phyloP scores from a whole-genome alignment of 495 filamentous ascomycete genomes.

The Lasiosphaeria miniovina region DNA sequence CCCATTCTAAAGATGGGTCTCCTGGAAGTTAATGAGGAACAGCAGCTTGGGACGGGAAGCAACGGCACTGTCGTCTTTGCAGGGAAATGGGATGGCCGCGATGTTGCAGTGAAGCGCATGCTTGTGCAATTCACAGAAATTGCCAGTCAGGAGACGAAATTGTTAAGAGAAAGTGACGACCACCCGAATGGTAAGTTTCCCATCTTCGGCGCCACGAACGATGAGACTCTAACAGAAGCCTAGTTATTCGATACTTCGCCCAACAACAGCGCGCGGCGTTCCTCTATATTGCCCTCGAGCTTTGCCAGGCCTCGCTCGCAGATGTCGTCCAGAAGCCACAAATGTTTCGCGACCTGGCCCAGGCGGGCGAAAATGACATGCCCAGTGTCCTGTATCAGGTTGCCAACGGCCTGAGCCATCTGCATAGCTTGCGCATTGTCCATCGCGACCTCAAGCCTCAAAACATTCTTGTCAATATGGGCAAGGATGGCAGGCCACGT shows the following conservation, averaged over 20 bases:
- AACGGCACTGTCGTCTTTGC: constrained; percentile 84
- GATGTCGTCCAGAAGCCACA: constrained; percentile 74
- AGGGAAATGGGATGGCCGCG: constrained; percentile 83
- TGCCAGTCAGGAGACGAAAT: constrained; percentile 85
- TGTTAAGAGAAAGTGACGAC: constrained; percentile 89
- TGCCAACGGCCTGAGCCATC: constrained; percentile 77
- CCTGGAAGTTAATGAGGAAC: constrained; percentile 68
- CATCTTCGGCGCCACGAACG: background rate
- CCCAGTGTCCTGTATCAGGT: constrained; percentile 78
- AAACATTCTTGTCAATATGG: constrained; percentile 79
- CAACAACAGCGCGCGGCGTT: constrained; percentile 87
- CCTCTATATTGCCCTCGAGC: constrained; percentile 91
- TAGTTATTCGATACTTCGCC: constrained; percentile 91
- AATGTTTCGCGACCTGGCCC: constrained; percentile 45
- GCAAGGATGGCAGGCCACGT: constrained; percentile 61
- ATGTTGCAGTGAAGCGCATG: constrained; percentile 96
- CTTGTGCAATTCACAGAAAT: constrained; percentile 91
- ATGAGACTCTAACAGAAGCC: constrained; percentile 22
- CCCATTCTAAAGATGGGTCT: constrained; percentile 66
- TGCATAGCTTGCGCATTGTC: constrained; percentile 90
- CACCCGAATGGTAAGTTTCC: constrained; percentile 67
- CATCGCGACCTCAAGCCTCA: constrained; percentile 97
- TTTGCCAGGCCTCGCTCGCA: constrained; percentile 90
- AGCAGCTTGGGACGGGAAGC: constrained; percentile 74
- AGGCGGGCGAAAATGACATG: constrained; percentile 54